These are phyloP conservation scores for Vitis hybrid DNA, from an alignment of 177 flowering plant genomes.

Conservation along the genomic window DNA sequence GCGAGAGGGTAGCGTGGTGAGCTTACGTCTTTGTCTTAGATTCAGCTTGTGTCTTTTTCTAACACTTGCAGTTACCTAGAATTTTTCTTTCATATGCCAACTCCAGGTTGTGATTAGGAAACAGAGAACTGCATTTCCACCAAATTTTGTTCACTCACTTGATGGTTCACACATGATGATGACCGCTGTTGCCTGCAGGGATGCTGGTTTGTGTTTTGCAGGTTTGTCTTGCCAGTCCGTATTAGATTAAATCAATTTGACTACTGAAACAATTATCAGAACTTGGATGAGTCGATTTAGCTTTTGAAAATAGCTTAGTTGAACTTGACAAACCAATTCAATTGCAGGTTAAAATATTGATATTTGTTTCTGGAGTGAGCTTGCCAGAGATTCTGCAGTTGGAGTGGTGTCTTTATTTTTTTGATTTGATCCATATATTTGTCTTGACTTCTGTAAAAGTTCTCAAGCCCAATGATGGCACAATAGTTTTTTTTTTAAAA, in stretches of 20 bases:
- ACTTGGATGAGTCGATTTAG: too few relatives aligned
- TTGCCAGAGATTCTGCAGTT: too few relatives aligned
- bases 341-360: too few relatives aligned
- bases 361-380: too few relatives aligned
- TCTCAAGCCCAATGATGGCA: too few relatives aligned
- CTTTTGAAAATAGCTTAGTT: too few relatives aligned
- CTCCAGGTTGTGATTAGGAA: constrained; percentile 67
- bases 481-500: too few relatives aligned
- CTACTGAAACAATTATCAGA: too few relatives aligned
- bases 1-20: constrained; percentile 68
- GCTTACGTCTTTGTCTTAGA: constrained; percentile 10
- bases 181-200: constrained; percentile 91
- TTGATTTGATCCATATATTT: too few relatives aligned
- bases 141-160: constrained; percentile 93
- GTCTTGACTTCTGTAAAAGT: too few relatives aligned
- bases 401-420: too few relatives aligned
- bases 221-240: constrained; percentile 41
- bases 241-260: background rate
- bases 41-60: background rate
- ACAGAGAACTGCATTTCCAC: constrained; percentile 95
- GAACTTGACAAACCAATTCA: too few relatives aligned
- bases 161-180: constrained; percentile 99
- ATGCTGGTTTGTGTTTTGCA: constrained; percentile 87
- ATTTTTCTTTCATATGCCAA: background rate
- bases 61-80: background rate